Evolutionary conservation across 768 basidiomycete genomes (phyloP), one percentile per base, ranked within the genome.

Genomic region (Leccinum broughii): DNA sequence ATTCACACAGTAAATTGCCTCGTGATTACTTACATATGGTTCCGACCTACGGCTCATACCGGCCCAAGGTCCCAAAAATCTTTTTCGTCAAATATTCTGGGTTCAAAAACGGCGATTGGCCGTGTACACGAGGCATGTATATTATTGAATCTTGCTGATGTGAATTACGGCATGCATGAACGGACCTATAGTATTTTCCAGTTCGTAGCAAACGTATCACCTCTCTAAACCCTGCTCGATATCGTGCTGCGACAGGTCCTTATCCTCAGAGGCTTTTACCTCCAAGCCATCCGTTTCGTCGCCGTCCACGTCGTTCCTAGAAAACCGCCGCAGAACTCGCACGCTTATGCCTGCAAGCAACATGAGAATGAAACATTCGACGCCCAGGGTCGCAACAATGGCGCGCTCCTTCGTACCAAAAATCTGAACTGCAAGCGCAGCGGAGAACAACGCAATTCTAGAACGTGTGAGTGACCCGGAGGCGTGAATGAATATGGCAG

Each of bases 361-460:
- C 10, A 64, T 13, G 15, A 65, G 54, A 14, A 67, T 44, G 15
- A 51, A 11, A 35, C 32, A 63, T 46, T 60, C 62, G 20, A 55
- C 35, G 6, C 62, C 44, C 10, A 66, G 58, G 6, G 58, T 44
- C 35, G 15, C 8, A 15, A 52, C 22, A 17, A 53, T 57, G 0
- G n/a, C 44, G 17, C 6, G 49, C 9, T 63, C 20, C 24, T 41
- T 55, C 9, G 55, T 30, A n/a, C 37, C 4, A 15, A 66, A 66
- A 3, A 66, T 56, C 9, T 66, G 57, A 6, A 62, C 14, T 15
- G 30, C 30, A 17, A 65, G 54, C 5, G 64, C 64, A 1, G 35
- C 1, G 1, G 52, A 51, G 15, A 66, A 67, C 17, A 67, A 46
- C 1, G 11, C 17, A 11, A 63, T 65, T 13, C 60, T 66, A 32